phyloP scores from a whole-genome alignment of 176 grass and related monocot genomes.

The Thinopyrum elongatum region DNA sequence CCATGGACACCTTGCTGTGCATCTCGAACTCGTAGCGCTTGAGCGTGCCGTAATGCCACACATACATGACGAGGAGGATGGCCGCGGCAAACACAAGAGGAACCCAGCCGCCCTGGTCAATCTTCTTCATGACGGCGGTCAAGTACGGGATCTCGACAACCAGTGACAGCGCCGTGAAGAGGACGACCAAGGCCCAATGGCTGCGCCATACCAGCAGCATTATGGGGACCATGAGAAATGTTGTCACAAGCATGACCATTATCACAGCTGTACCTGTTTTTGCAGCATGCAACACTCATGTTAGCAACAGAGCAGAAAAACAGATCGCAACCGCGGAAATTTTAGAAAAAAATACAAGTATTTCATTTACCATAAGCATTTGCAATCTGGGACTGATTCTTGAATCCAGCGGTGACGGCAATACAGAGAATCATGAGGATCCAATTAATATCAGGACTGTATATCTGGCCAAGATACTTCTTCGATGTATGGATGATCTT shows the following conservation, averaged over 20 bases:
- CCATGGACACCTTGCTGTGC: conserved; percentile 90
- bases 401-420: conserved; percentile 74
- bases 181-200: conserved; percentile 59
- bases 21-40: conserved; percentile 79
- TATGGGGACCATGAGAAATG: conserved; percentile 82
- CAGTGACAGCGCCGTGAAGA: conserved; percentile 53
- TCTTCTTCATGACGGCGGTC: conserved; percentile 52
- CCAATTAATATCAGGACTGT: conserved; percentile 94
- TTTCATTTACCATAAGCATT: conserved; percentile 75
- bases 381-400: conserved; percentile 65
- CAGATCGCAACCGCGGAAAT: background rate
- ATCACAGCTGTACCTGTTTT: conserved; percentile 82
- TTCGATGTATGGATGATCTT: conserved; percentile 86
- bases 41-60: conserved; percentile 76
- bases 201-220: conserved; percentile 89
- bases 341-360: background rate
- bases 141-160: conserved; percentile 62
- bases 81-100: conserved; percentile 46
- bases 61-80: conserved; percentile 73
- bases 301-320: background rate
- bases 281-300: background rate
- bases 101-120: conserved; percentile 82
- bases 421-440: conserved; percentile 81
- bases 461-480: conserved; percentile 82
- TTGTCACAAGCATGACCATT: conserved; percentile 92